Conservation (phyloP, 306 rosid species). For the Citrullus mucosospermus region DNA sequence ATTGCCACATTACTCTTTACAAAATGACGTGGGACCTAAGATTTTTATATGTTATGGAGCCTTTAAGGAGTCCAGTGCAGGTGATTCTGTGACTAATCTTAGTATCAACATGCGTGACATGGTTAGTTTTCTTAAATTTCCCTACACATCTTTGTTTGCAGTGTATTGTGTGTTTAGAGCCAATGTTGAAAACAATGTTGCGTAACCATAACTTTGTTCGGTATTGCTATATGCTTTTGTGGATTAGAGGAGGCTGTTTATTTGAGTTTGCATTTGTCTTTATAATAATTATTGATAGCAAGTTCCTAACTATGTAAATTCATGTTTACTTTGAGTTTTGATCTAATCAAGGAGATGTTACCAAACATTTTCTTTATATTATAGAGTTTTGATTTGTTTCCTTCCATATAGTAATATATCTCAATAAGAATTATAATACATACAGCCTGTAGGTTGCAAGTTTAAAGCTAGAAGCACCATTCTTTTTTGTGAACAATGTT, state of each 20-base stretch:
- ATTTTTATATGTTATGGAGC: constrained; percentile 76
- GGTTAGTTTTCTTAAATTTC: constrained; percentile 38
- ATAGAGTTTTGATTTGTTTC: neutral
- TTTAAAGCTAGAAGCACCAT: neutral
- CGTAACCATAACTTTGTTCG: neutral
- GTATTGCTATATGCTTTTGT: neutral
- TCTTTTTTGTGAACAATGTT: neutral
- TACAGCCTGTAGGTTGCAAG: neutral
- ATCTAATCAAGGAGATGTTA: neutral
- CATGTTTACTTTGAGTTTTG: neutral
- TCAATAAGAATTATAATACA: neutral
- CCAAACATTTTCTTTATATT: neutral
- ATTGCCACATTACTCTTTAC: constrained; percentile 95
- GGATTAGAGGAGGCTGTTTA: neutral
- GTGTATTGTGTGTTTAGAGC: neutral
- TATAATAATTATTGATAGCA: neutral
- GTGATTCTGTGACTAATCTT: constrained; percentile 74
- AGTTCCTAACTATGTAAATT: neutral
- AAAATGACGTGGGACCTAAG: constrained; percentile 96
- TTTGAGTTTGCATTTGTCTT: neutral
- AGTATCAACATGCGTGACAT: constrained; percentile 90
- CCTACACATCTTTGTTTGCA: constrained; percentile 1
- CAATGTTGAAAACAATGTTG: neutral
- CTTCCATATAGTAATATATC: neutral
- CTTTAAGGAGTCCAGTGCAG: constrained; percentile 52